Evolutionary conservation across 164 flowering plant species (phyloP), one percentile per base, ranked within the genome.

Genomic region (Macadamia tetraphylla): DNA sequence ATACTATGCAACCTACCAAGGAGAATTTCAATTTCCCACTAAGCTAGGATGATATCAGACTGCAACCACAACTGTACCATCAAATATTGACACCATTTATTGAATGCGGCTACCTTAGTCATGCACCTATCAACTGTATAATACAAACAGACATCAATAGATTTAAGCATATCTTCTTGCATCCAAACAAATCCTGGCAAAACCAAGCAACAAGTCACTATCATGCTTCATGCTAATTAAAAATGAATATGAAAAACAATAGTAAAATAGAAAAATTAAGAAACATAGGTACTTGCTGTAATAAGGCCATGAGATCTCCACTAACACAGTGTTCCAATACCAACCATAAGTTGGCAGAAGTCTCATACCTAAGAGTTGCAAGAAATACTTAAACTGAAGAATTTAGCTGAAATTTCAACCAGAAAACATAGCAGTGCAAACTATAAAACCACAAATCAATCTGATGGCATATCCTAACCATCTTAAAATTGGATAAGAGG

Each of bases 321-420:
- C 99, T 98, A 59, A 92, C 97, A 70, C 99, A 95, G 60, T 95
- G 92, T 77, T 95, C 99, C 84, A 95, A 77, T 60, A 95, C 95
- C 67, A 92, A 78, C 99, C 99, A 92, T 72, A 95, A 62, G 71
- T 95, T 98, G 70, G 98, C 96, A 18, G 94, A 86, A 70, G 98
- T 89, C 83, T 89, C 98, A 73, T 92, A 93, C 98, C 99, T 94
- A 66, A 65, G 58, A 30, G 18, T 31, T 49, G 44, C 74, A 73
- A 46, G 1, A 23, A 23, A 57, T 29, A 11, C 29, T 31, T n/a
- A 63, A 32, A 23, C 7, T 53, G 2, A 62, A 17, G 3, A 56
- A 60, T 35, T 35, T 0, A 23, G 17, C 42, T n/a, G 18, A 8
- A 52, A 55, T 10, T 11, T 12, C n/a, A 43, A 32, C 7, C 48